Evolutionary conservation across 495 filamentous ascomycete species (phyloP), one percentile per base, ranked within the genome.

Genomic region (Xylaria cubensis): DNA sequence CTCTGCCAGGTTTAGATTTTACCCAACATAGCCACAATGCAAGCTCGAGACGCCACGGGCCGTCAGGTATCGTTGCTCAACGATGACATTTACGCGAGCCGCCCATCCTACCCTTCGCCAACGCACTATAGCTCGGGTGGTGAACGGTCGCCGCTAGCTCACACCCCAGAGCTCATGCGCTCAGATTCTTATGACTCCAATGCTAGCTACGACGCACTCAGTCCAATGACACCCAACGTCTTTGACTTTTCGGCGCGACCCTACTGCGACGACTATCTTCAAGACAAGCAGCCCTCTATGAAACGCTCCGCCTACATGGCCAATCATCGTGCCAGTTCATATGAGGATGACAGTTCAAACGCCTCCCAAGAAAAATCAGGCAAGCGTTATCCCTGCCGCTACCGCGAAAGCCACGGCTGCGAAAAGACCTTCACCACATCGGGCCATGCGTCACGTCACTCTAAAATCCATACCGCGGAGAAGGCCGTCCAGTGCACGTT

Each of bases 401-500:
- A 82, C 75, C 87, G 88, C 41, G 86, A 90, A 36, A 86, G 85
- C 21, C 91, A 92, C 76, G 85, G 88, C 15, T 96, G 93, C 80
- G 84, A 88, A 39, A 93, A 93, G 74, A 94, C 92, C 0, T 98
- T 98, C 81, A 98, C 95, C 56, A 98, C 95, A 0, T 98, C 96
- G 0, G 95, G 95, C 58, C 95, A 98, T 77, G 93, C 96, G 2
- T 95, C 95, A n/a, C 91, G 95, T 9, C 95, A 98, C 78, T 94
- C 94, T 66, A 97, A 97, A 79, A 97, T 97, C 78, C 95, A 98
- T 82, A 97, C 95, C 0, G 95, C 94, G 29, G 94, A 97, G 83
- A 98, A 98, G 83, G 93, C 92, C 58, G 94, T 97, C 24, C 87
- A 90, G 62, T 98, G 95, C 82, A 91, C 93, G 0, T 94, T 92